phyloP scores from a whole-genome alignment of 768 basidiomycete genomes.

The Russula virescens region DNA sequence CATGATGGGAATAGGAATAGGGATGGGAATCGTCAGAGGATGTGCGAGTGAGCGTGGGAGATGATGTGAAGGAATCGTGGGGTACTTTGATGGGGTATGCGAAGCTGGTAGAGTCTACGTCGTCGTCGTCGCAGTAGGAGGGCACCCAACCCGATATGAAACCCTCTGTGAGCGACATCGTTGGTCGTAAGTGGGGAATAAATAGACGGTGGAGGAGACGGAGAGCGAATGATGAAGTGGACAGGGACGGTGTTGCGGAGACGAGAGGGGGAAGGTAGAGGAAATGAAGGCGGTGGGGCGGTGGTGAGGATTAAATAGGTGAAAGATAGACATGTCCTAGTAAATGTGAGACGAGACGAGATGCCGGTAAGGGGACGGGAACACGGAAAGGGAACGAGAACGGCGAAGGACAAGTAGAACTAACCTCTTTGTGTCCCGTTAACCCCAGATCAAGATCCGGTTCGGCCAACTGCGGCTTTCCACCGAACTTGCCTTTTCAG shows the following conservation, averaged over 20 bases:
- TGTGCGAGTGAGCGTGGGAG: slow-evolving; percentile 13
- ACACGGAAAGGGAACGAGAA: too few relatives aligned
- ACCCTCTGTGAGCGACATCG: slow-evolving; percentile 21
- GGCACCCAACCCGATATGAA: slow-evolving; percentile 23
- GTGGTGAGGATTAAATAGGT: slow-evolving; percentile 13
- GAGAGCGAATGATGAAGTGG: neutral
- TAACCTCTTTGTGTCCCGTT: slow-evolving; percentile 15
- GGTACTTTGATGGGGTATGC: slow-evolving; percentile 10
- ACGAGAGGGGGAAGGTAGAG: neutral
- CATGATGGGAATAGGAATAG: neutral
- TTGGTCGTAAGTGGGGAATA: slow-evolving; percentile 17
- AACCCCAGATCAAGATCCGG: slow-evolving; percentile 21
- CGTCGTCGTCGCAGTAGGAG: slow-evolving; percentile 17
- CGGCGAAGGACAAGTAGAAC: too few relatives aligned
- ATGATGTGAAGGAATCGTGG: neutral
- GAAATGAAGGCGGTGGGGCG: neutral
- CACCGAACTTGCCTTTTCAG: neutral
- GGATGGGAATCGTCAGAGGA: slow-evolving; percentile 17
- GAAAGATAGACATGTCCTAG: neutral
- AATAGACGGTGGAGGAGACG: slow-evolving; percentile 2
- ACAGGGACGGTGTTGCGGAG: neutral
- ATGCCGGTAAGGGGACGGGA: too few relatives aligned
- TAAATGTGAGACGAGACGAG: too few relatives aligned
- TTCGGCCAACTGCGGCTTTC: neutral
- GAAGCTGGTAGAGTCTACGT: slow-evolving; percentile 15